Base-by-base conservation (phyloP, 202 grass and related monocot species). In the Musa balbisiana region DNA sequence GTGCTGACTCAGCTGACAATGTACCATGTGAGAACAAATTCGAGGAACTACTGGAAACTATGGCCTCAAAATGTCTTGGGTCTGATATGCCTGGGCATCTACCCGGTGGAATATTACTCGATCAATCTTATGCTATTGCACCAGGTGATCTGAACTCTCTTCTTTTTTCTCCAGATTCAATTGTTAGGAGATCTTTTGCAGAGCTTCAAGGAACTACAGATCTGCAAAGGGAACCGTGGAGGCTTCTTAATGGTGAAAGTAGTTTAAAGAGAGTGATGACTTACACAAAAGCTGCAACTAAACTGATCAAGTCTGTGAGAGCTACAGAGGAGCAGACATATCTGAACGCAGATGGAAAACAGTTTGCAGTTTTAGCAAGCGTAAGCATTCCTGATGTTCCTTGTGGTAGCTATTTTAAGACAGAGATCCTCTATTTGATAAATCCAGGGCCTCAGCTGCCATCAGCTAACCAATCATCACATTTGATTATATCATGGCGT, bases 321-420 rank as follows among this genome's bases (percentile, higher is more conserved):
- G 90, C 90, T 79, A 87, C 82, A 55, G 87, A 92, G 76, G 87
- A 87, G 55, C 90, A 89, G 72, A 89, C 75, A 77, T 92, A 92
- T 77, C 54, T 92, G 75, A 92, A 87, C 49, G 90, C 85, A 51
- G 82, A 85, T 56, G 78, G 82, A 19, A 85, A 81, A 74, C 83
- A 80, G 49, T 89, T 89, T 17, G 84, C 82, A 22, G 72, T 92
- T 76, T 24, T 82, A 19, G 88, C 87, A 79, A 78, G 84, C 83
- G 85, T 89, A 72, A 92, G 84, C 80, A 87, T 82, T 72, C 90
- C 90, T 72, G 87, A 89, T 75, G 90, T 92, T 80, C 90, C 90
- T 51, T 92, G 72, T 67, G 90, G 90, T 50, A 89, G 63, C 50
- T 92, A 85, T 83, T 92, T 92, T 63, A 92, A 82, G 90, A 72